These are phyloP conservation scores for Claviceps pusilla DNA, from an alignment of 2,329 filamentous ascomycete genomes.

Conservation along the genomic window DNA sequence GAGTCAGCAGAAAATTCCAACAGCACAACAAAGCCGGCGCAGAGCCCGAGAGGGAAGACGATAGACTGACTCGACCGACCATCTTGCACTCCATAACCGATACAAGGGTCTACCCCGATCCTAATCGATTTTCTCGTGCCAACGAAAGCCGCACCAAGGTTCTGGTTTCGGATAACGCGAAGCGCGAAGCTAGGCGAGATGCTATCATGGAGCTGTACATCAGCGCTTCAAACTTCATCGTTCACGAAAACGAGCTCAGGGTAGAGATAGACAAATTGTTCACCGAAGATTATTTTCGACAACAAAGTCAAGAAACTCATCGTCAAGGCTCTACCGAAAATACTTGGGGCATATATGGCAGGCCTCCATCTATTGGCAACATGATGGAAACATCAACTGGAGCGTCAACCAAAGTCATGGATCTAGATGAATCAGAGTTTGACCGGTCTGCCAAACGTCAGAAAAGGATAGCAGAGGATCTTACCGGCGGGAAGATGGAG, in stretches of 20 bases:
- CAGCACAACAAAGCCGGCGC: slow-evolving; percentile 33
- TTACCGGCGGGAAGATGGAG: slow-evolving; percentile 43
- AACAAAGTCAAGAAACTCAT: slow-evolving; percentile 17
- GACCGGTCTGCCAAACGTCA: slow-evolving; percentile 35
- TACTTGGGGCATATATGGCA: slow-evolving; percentile 35
- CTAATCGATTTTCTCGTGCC: slow-evolving; percentile 42
- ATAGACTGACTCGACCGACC: slow-evolving; percentile 57
- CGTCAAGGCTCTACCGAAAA: slow-evolving; percentile 27
- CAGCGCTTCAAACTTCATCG: slow-evolving; percentile 75
- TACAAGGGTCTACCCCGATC: slow-evolving; percentile 43
- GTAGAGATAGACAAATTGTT: slow-evolving; percentile 64
- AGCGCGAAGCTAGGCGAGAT: slow-evolving; percentile 48
- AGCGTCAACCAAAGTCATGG: slow-evolving; percentile 21
- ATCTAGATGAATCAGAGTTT: slow-evolving; percentile 23
- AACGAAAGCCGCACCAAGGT: slow-evolving; percentile 28
- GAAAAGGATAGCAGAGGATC: slow-evolving; percentile 41
- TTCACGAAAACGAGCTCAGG: slow-evolving; percentile 62
- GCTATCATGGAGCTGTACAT: slow-evolving; percentile 79
- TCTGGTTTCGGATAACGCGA: slow-evolving; percentile 26
- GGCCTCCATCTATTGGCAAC: slow-evolving; percentile 28
- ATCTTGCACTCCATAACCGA: slow-evolving; percentile 36
- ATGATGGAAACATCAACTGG: slow-evolving; percentile 27
- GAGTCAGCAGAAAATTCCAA: slow-evolving; percentile 32
- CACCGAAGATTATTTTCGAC: slow-evolving; percentile 41
- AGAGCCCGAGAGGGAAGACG: slow-evolving; percentile 59